Evolutionary conservation across 2,329 filamentous ascomycete genomes (phyloP).

Genomic region (Diaporthe helianthi): DNA sequence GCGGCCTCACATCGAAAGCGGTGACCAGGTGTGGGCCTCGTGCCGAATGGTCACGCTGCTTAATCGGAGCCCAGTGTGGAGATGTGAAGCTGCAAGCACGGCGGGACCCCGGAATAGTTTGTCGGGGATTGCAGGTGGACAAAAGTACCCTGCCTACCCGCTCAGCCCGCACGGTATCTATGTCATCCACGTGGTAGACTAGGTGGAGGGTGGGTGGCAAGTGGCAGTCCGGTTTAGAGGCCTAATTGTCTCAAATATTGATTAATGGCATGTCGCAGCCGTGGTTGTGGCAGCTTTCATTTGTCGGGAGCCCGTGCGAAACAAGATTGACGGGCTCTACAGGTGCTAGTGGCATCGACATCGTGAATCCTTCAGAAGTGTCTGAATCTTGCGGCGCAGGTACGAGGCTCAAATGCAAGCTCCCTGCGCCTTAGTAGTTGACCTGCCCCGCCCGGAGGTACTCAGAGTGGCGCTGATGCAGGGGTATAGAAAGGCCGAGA

Average conservation of each 20-base stretch:
- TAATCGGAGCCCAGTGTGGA: constrained; percentile 7
- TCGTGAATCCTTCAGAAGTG: constrained; percentile 22
- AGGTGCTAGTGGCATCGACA: constrained; percentile 21
- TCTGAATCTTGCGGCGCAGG: constrained; percentile 30
- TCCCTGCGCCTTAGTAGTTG: constrained; percentile 14
- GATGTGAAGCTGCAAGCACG: constrained; percentile 16
- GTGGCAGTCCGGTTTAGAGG: not conserved
- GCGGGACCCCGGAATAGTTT: constrained; percentile 13
- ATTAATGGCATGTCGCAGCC: not conserved
- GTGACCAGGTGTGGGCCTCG: constrained; percentile 2
- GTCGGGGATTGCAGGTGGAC: not conserved
- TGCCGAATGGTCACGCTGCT: not conserved
- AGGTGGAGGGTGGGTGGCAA: constrained; percentile 5
- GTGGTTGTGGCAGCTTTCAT: constrained; percentile 5
- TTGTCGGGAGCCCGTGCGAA: constrained; percentile 20
- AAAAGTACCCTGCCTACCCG: constrained; percentile 9
- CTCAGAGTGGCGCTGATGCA: constrained; percentile 4
- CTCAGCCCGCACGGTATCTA: not conserved
- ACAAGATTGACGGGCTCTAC: constrained; percentile 26
- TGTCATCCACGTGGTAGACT: constrained; percentile 10
- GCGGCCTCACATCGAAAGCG: not conserved
- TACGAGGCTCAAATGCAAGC: constrained; percentile 24
- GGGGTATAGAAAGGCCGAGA: not conserved
- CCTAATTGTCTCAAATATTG: not conserved
- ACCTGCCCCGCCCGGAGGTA: constrained; percentile 13